Conservation (phyloP, 345 rosid genomes). For the Brassica cretica region DNA sequence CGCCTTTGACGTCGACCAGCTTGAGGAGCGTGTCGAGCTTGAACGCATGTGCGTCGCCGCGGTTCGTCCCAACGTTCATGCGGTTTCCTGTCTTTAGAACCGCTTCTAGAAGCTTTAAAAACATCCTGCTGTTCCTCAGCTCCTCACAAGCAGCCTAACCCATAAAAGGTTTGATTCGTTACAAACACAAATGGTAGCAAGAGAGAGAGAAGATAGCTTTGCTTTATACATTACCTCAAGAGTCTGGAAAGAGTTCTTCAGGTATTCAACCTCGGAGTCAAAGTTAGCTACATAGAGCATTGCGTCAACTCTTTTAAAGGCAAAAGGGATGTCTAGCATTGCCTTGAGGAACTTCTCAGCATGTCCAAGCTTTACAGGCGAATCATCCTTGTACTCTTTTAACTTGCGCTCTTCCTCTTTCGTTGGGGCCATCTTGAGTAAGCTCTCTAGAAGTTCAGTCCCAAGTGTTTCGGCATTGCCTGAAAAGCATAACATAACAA, state of each 20-base stretch:
- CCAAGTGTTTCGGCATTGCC: slow-evolving; percentile 92
- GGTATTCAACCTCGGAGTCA: slow-evolving; percentile 84
- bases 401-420: slow-evolving; percentile 93
- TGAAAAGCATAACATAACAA: slow-evolving; percentile 35
- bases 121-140: slow-evolving; percentile 84
- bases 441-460: slow-evolving; percentile 91
- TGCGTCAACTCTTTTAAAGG: slow-evolving; percentile 79
- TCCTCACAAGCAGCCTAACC: slow-evolving; percentile 94
- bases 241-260: slow-evolving; percentile 76
- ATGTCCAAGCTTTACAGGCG: slow-evolving; percentile 79
- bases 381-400: slow-evolving; percentile 71
- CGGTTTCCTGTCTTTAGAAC: slow-evolving; percentile 98
- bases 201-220: not conserved
- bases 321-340: slow-evolving; percentile 90
- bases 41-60: slow-evolving; percentile 97
- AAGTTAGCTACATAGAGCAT: slow-evolving; percentile 91
- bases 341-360: slow-evolving; percentile 92
- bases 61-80: slow-evolving; percentile 97
- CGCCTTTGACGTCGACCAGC: slow-evolving; percentile 93
- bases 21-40: slow-evolving; percentile 97
- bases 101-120: slow-evolving; percentile 89
- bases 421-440: slow-evolving; percentile 87
- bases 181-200: not conserved
- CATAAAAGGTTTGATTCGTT: not conserved
- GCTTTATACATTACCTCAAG: slow-evolving; percentile 62